phyloP scores from a whole-genome alignment of 192 early-diverging fungal genomes.

The Ramicandelaber brevisporus region DNA sequence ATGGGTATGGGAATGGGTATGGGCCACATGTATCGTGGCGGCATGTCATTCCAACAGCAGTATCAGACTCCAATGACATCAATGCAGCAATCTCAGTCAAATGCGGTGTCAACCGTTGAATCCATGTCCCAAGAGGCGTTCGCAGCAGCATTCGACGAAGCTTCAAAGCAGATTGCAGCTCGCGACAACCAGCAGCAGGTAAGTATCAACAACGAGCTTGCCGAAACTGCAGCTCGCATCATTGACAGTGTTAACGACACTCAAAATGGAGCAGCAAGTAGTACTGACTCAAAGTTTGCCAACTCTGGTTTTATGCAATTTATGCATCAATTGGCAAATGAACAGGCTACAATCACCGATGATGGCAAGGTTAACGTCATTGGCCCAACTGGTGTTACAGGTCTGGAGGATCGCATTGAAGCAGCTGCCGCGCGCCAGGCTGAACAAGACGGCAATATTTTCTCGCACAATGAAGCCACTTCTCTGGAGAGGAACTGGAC shows the following conservation, averaged over 20 bases:
- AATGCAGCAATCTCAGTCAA: constrained; percentile 1
- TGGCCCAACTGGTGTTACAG: constrained; percentile 38
- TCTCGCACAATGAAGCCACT: constrained; percentile 25
- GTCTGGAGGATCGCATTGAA: constrained; percentile 33
- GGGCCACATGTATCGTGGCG: constrained; percentile 2
- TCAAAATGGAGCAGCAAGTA: too few species aligned
- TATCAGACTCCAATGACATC: constrained; percentile 10
- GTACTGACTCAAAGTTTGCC: constrained; percentile 91
- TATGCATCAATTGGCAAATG: constrained; percentile 79
- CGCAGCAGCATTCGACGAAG: constrained; percentile 40
- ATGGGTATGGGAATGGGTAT: constrained; percentile 12
- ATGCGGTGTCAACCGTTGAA: constrained; percentile 3
- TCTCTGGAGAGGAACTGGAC: constrained; percentile 27
- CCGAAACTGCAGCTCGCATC: constrained; percentile 56
- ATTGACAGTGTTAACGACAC: constrained; percentile 45
- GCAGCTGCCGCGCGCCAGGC: constrained; percentile 16
- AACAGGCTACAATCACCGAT: constrained; percentile 64
- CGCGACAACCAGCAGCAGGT: constrained; percentile 9
- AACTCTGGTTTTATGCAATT: constrained; percentile 75
- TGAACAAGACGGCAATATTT: constrained; percentile 17
- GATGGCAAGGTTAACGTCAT: constrained; percentile 15
- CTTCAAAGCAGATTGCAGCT: constrained; percentile 9
- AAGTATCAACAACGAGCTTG: constrained; percentile 32
- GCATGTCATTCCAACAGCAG: constrained; percentile 23
- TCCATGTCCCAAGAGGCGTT: constrained; percentile 8